Evolutionary conservation across 2,329 filamentous ascomycete genomes (phyloP), one percentile per base, ranked within the genome.

Genomic region (Phialophora verrucosa): DNA sequence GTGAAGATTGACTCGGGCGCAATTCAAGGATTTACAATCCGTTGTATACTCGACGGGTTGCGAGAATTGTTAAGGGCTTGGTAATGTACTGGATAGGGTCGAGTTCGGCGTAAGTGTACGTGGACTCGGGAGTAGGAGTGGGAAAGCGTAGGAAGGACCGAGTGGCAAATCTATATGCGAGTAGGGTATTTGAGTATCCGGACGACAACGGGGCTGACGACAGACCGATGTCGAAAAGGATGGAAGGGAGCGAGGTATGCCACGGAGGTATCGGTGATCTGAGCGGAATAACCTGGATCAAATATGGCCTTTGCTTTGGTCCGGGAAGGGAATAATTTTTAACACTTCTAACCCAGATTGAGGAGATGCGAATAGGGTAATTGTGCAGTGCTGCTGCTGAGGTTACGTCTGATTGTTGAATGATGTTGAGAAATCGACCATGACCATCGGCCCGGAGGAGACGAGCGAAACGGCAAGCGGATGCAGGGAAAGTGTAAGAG

Each of bases 121-220:
- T 63, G 55, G 62, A 58, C 59, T 69, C 58, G 62, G 42, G 58
- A 38, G 44, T 14, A 53, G 59, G 61, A 65, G 62, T 59, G 49
- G 60, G 59, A 51, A 65, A 35, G 59, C 25, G n/a, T 38, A 38
- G 47, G 42, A 61, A 63, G 50, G 65, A 59, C 31, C 29, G 35
- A 56, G 68, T 70, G 68, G 68, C 66, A 64, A 72, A 71, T 66
- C 53, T 70, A 63, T 60, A 67, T 55, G 59, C 53, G 44, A 59
- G 60, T 32, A 56, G 59, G 65, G 27, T 63, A 64, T 66, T 70
- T 62, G 63, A 69, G 62, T 57, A 68, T 56, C 50, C 47, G 57
- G 55, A 38, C 56, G n/a, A 44, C n/a, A 20, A 64, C 32, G 47
- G 50, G 50, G 59, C 55, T 65, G 59, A 69, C 60, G 59, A 65